These are phyloP conservation scores for Phytopythium mirpurense DNA, from an alignment of 352 stramenopile genomes.

Conservation along the genomic window DNA sequence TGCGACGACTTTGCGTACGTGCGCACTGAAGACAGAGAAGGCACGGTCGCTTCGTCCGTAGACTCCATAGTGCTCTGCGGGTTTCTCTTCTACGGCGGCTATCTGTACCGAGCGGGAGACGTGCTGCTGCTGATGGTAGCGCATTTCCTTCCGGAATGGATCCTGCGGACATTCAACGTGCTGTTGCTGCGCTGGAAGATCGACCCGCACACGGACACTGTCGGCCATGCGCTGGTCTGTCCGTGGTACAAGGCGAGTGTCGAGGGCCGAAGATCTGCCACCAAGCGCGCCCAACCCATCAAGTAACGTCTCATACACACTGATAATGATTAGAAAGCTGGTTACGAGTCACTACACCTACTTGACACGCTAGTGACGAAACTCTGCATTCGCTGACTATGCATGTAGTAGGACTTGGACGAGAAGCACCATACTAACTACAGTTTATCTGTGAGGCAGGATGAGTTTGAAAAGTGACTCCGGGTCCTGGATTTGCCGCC, in stretches of 20 bases:
- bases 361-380: too few relatives aligned
- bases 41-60: constrained; percentile 11
- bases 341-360: too few relatives aligned
- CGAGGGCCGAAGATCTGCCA: constrained; percentile 5
- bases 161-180: constrained; percentile 20
- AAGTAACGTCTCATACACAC: neutral
- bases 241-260: constrained; percentile 14
- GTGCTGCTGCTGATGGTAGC: constrained; percentile 16
- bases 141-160: constrained; percentile 7
- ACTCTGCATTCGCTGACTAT: too few relatives aligned
- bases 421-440: too few relatives aligned
- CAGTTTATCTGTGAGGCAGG: too few relatives aligned
- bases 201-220: neutral
- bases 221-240: constrained; percentile 12
- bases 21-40: constrained; percentile 3
- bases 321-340: constrained; percentile 64
- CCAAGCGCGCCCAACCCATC: neutral
- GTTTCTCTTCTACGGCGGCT: constrained; percentile 21
- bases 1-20: constrained; percentile 27
- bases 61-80: constrained; percentile 23
- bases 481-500: too few relatives aligned
- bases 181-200: neutral
- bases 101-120: constrained; percentile 21
- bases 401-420: too few relatives aligned
- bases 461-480: too few relatives aligned